Conservation (phyloP, 257 asterid genomes). For the Ilex asprella region DNA sequence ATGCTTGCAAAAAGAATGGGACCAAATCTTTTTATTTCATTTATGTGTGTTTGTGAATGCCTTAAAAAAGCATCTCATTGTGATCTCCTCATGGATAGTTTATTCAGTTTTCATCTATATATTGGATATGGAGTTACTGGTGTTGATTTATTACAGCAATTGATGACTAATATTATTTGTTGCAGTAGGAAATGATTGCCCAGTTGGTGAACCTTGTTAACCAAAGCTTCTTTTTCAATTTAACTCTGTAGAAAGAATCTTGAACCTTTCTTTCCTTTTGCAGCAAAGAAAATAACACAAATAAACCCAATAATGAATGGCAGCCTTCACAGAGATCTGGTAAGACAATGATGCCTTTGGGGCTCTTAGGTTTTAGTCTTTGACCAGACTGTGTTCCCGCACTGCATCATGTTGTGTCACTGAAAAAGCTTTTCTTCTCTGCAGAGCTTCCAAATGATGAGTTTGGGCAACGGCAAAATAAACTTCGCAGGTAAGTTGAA, state of each 20-base stretch:
- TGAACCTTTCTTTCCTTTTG: constrained; percentile 20
- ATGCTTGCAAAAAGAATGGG: neutral
- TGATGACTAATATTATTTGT: neutral
- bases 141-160: neutral
- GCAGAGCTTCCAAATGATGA: constrained; percentile 65
- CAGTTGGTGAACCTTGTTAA: no score
- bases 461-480: constrained; percentile 77
- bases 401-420: no score
- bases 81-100: no score
- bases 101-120: neutral
- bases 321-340: constrained; percentile 73
- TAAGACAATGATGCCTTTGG: constrained; percentile 17
- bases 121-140: neutral
- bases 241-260: neutral
- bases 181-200: neutral
- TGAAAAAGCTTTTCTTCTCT: no score
- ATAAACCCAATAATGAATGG: constrained; percentile 49
- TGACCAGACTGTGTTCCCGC: no score
- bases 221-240: no score
- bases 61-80: no score
- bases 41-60: no score
- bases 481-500: constrained; percentile 68
- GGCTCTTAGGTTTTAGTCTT: neutral
- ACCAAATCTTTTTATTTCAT: neutral
- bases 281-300: constrained; percentile 64